Evolutionary conservation across 176 grass and related monocot genomes (phyloP).

Genomic region (Oryza glumipatula): DNA sequence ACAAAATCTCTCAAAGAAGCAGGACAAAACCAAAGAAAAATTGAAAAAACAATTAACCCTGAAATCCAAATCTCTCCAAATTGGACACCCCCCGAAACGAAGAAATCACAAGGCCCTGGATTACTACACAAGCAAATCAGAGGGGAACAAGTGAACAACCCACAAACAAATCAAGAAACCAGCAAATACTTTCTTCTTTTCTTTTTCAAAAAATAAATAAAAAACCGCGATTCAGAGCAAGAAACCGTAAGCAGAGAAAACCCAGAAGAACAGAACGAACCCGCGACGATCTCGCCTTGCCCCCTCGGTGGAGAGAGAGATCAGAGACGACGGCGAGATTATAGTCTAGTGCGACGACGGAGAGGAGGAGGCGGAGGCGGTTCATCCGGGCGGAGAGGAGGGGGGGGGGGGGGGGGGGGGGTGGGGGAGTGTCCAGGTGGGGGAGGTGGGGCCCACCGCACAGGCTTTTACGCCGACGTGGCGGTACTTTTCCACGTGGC

Average conservation of each 20-base stretch:
- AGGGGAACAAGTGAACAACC: neutral
- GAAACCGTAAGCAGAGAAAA: neutral
- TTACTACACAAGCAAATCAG: neutral
- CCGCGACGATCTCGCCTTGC: neutral
- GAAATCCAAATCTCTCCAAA: neutral
- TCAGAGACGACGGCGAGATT: neutral
- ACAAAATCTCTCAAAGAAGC: constrained; percentile 23
- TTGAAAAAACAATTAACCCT: neutral
- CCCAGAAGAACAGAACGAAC: neutral
- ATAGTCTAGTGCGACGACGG: neutral
- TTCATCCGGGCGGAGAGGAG: neutral
- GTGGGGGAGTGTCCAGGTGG: neutral
- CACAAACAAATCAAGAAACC: neutral
- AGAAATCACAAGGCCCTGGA: neutral
- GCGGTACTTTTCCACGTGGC: constrained; percentile 53
- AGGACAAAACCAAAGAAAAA: neutral
- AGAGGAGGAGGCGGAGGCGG: no score
- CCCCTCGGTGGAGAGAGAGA: neutral
- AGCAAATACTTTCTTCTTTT: neutral
- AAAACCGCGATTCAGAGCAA: neutral
- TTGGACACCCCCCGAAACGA: neutral
- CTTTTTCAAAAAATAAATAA: neutral
- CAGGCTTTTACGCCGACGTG: constrained; percentile 48
- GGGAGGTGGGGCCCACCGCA: constrained; percentile 1
- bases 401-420: neutral